Percentiles rank a stretch among this genome's conserved stretches.
Conservation (phyloP, 140 eudicot species). For the Flaveria floridana region DNA sequence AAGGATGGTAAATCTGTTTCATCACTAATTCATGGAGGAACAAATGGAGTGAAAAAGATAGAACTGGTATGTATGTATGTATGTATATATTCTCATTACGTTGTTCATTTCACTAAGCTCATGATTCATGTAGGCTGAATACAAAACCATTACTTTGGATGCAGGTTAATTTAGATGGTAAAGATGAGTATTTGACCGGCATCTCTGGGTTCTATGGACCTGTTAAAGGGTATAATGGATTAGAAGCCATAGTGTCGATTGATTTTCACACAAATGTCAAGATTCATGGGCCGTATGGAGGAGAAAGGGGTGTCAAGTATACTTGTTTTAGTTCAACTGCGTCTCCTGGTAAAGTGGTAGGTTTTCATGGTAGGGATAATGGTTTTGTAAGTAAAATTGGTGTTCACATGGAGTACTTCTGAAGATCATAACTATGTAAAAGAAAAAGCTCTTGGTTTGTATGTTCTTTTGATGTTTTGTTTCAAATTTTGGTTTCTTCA, state of each 20-base stretch:
- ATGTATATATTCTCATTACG: background rate
- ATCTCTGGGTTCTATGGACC: constrained; percentile 38
- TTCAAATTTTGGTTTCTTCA: no score
- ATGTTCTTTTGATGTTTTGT: background rate
- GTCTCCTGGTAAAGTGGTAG: constrained; percentile 31
- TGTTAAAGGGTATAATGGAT: constrained; percentile 17
- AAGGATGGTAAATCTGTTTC: constrained; percentile 19
- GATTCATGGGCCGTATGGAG: constrained; percentile 36
- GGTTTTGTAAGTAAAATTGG: constrained; percentile 26
- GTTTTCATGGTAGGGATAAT: constrained; percentile 34
- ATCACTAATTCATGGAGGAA: constrained; percentile 37
- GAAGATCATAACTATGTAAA: background rate
- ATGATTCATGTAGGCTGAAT: background rate
- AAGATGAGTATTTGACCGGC: constrained; percentile 27
- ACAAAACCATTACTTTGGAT: background rate
- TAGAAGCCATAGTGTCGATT: constrained; percentile 32
- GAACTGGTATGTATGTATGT: constrained; percentile 17
- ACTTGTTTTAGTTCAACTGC: background rate
- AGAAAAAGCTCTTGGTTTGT: background rate
- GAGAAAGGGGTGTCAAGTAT: background rate
- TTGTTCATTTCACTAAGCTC: background rate
- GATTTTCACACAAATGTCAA: constrained; percentile 31
- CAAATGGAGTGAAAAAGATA: background rate
- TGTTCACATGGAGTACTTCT: constrained; percentile 33
- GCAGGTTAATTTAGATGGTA: constrained; percentile 28